A percentile compares a stretch with the other conserved stretches of the same genome.
These are phyloP conservation scores for Acacia acuminata DNA, from an alignment of 306 rosid genomes.

Conservation along the genomic window DNA sequence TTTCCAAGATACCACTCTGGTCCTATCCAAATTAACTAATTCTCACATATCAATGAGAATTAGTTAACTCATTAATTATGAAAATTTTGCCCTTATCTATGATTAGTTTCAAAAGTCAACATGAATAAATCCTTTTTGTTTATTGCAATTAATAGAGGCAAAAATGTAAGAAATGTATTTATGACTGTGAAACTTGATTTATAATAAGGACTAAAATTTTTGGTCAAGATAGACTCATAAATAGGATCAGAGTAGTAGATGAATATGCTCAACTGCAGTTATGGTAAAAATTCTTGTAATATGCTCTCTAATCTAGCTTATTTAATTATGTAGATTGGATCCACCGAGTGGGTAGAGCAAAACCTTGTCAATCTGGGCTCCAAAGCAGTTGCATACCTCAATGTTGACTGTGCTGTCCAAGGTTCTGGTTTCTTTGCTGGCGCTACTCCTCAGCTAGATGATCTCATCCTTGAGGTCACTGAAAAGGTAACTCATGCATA, in stretches of 20 bases:
- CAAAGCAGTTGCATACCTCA: conserved; percentile 88
- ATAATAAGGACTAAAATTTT: too few relatives aligned
- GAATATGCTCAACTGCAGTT: conserved; percentile 20
- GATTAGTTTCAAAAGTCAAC: too few relatives aligned
- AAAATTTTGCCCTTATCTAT: too few relatives aligned
- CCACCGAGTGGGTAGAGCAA: conserved; percentile 98
- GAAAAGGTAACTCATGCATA: conserved; percentile 48
- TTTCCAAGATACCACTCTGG: conserved; percentile 27
- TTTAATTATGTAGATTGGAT: conserved; percentile 69
- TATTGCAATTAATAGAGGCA: too few relatives aligned
- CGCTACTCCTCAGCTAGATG: conserved; percentile 94
- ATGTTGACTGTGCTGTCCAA: conserved; percentile 96
- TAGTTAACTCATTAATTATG: too few relatives aligned
- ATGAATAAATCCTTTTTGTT: too few relatives aligned
- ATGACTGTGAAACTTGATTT: too few relatives aligned
- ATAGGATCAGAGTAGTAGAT: too few relatives aligned
- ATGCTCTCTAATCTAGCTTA: conserved; percentile 31
- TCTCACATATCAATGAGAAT: too few relatives aligned
- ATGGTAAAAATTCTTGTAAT: conserved; percentile 17
- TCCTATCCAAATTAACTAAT: too few relatives aligned
- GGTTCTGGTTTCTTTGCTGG: conserved; percentile 86
- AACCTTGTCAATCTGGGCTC: conserved; percentile 77
- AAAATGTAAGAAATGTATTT: too few relatives aligned
- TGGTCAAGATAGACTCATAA: too few relatives aligned
- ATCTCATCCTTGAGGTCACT: conserved; percentile 72